Conservation (phyloP, 2,329 filamentous ascomycete genomes). For the Cercospora zeae-maydis region DNA sequence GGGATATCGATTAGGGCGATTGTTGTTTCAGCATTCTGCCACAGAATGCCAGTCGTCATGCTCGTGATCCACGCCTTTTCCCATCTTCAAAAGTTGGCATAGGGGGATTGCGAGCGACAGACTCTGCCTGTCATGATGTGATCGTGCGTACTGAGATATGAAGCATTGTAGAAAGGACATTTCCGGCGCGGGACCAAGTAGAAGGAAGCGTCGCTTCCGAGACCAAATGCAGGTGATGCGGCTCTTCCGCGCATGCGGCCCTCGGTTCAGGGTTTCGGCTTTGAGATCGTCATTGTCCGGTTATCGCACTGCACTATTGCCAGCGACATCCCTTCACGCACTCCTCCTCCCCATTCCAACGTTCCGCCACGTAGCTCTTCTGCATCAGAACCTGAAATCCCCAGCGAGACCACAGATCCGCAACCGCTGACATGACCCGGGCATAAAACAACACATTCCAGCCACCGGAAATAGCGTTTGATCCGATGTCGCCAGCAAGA, state of each 20-base stretch:
- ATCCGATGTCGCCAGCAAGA: slow-evolving; percentile 18
- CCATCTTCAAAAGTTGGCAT: not conserved
- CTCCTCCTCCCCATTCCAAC: not conserved
- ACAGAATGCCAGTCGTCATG: slow-evolving; percentile 47
- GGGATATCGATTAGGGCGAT: slow-evolving; percentile 66
- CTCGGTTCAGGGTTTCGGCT: slow-evolving; percentile 12
- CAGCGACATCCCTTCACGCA: not conserved
- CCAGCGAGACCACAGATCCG: not conserved
- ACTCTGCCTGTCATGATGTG: not conserved
- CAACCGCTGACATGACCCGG: not conserved
- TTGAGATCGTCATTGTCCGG: slow-evolving; percentile 1
- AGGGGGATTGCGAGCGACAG: not conserved
- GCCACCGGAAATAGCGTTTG: slow-evolving; percentile 8
- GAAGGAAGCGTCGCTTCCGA: not conserved
- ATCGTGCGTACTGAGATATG: not conserved
- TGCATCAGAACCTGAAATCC: not conserved
- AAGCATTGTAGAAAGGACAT: not conserved
- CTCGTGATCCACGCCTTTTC: not conserved
- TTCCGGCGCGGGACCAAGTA: not conserved
- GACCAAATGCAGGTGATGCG: slow-evolving; percentile 1
- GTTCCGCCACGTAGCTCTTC: not conserved
- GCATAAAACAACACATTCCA: not conserved
- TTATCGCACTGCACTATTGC: not conserved
- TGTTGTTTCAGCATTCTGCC: slow-evolving; percentile 49
- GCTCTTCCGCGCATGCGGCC: slow-evolving; percentile 4